These are phyloP conservation scores for Leccinum pseudoinsigne DNA, from an alignment of 1,284 basidiomycete genomes.

Conservation along the genomic window DNA sequence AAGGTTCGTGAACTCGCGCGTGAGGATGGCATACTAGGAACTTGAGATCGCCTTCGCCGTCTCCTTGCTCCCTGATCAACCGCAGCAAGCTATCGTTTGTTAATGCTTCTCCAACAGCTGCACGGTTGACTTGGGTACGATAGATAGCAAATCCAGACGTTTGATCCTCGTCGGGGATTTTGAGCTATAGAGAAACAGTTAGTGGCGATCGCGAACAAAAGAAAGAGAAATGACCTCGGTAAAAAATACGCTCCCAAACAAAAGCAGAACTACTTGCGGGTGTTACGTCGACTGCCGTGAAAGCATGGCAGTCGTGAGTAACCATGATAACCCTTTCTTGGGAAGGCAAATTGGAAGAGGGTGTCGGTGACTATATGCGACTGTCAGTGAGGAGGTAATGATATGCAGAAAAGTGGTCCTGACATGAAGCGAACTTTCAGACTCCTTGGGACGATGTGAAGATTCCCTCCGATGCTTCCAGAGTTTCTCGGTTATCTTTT, in stretches of 20 bases:
- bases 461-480: slow-evolving; percentile 30
- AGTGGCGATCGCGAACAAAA: slow-evolving; percentile 8
- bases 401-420: slow-evolving; percentile 7
- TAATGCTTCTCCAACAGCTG: slow-evolving; percentile 71
- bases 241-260: slow-evolving; percentile 82
- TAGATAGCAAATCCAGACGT: slow-evolving; percentile 71
- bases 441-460: slow-evolving; percentile 30
- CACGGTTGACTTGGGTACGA: slow-evolving; percentile 80
- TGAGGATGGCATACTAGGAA: slow-evolving; percentile 72
- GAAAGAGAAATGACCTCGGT: slow-evolving; percentile 60
- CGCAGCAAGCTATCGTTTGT: slow-evolving; percentile 67
- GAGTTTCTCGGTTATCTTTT: slow-evolving; percentile 29
- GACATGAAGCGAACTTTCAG: slow-evolving; percentile 32
- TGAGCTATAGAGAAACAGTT: slow-evolving; percentile 52
- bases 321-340: slow-evolving; percentile 65
- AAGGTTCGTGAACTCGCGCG: slow-evolving; percentile 57
- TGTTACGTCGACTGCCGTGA: slow-evolving; percentile 77
- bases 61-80: slow-evolving; percentile 70
- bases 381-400: slow-evolving; percentile 11
- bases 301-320: slow-evolving; percentile 81
- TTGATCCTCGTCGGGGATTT: slow-evolving; percentile 84
- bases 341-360: slow-evolving; percentile 23
- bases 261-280: slow-evolving; percentile 67
- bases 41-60: slow-evolving; percentile 76
- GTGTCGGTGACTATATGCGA: slow-evolving; percentile 29